phyloP scores from a whole-genome alignment of 2,329 filamentous ascomycete species.

The Xylaria digitata region DNA sequence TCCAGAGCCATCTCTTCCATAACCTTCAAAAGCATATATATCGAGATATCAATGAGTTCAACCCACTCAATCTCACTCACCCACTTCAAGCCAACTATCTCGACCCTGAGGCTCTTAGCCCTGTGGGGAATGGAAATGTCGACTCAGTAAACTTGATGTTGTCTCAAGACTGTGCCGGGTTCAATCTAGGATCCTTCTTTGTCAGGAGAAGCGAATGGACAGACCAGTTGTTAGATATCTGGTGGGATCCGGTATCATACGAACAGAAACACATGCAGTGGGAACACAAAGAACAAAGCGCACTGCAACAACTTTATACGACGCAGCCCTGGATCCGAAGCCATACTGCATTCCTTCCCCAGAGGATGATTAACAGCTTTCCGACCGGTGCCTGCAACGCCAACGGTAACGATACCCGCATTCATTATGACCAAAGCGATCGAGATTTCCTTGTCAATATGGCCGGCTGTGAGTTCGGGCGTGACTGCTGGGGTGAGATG shows the following conservation, averaged over 20 bases:
- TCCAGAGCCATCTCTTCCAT: conserved; percentile 92
- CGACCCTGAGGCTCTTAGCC: conserved; percentile 77
- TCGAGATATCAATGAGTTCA: conserved; percentile 96
- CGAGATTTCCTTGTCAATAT: conserved; percentile 97
- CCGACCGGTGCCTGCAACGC: conserved; percentile 89
- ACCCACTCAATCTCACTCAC: conserved; percentile 92
- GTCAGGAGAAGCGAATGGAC: conserved; percentile 87
- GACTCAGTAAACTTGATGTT: conserved; percentile 88
- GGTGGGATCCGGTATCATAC: conserved; percentile 98
- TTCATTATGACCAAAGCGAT: conserved; percentile 88
- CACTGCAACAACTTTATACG: conserved; percentile 89
- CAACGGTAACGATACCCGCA: conserved; percentile 75
- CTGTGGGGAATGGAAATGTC: conserved; percentile 79
- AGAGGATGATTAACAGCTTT: conserved; percentile 95
- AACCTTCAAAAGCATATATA: conserved; percentile 79
- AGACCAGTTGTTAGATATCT: conserved; percentile 90
- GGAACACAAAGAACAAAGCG: conserved; percentile 99
- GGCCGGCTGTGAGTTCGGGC: conserved; percentile 96
- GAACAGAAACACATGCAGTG: conserved; percentile 99
- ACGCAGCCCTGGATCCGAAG: conserved; percentile 93
- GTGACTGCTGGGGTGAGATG: conserved; percentile 98
- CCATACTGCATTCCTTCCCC: conserved; percentile 87
- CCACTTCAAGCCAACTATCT: conserved; percentile 80
- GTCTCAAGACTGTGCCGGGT: conserved; percentile 93
- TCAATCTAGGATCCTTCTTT: conserved; percentile 97